Base-by-base conservation (phyloP, 73 alveolate species). In the Vitrella brassicaformis region DNA sequence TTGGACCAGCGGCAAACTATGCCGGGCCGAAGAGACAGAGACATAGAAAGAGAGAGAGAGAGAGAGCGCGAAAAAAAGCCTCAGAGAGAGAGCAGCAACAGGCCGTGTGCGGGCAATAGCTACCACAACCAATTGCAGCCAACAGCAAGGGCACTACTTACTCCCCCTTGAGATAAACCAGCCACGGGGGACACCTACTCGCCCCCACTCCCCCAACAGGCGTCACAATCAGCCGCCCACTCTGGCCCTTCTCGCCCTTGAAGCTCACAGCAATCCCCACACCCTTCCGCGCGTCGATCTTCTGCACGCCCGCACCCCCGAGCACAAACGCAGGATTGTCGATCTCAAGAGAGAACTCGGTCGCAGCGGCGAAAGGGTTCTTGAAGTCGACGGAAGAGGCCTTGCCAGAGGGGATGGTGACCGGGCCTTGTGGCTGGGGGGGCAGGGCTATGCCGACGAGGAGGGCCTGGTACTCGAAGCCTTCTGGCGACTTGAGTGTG, bases 351-450 rank as follows among this genome's bases (percentile, higher is more conserved):
- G 90, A 82, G 86, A 94, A 94, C 85, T 96, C 98, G 75, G 90
- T 89, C 25, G 97, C 95, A 74, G 93, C 98, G 81, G 82, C 84
- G 76, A 96, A 86, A 0, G 99, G 99, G 87, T 96, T 96, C 90
- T 92, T 92, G 88, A 96, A 96, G 45, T 96, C 98, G 30, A 96
- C 86, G 47, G 96, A 87, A 25, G 89, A 85, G 66, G 97, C 93
- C 69, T 94, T 94, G 27, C 97, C 99, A n/a, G 95, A 94, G 30
- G 94, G 93, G 45, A 91, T 82, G 70, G 94, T 92, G 73, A 88
- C 85, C 39, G 99, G 99, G 27, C 99, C 99, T 87, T 96, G 96
- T 30, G 99, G 98, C 84, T 88, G 93, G 19, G 98, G 99, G 80
- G 97, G 93, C 10, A 95, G 85, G 4, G 97, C 90, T 29, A 88